Evolutionary conservation across 106 monocot genomes (phyloP).

Genomic region (Acanthochlamys bracteata): DNA sequence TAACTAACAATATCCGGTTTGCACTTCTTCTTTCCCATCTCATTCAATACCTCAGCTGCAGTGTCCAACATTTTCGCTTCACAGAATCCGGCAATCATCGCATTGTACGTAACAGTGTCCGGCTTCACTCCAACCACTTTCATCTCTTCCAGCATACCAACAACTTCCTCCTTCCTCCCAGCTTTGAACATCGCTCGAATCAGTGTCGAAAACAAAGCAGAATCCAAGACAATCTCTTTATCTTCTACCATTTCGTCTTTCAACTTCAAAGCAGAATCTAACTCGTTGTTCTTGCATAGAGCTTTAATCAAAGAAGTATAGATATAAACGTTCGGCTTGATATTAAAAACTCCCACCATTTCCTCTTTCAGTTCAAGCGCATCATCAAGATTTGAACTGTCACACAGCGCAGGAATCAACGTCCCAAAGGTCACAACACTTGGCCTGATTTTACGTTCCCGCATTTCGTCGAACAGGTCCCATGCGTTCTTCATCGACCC

Average conservation of each 20-base stretch:
- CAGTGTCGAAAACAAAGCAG: conserved; percentile 50
- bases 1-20: conserved; percentile 64
- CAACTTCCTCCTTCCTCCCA: conserved; percentile 51
- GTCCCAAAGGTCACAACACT: conserved; percentile 47
- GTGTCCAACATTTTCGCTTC: conserved; percentile 43
- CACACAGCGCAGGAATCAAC: conserved; percentile 40
- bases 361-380: conserved; percentile 44
- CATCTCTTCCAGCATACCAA: conserved; percentile 62
- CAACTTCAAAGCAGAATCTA: conserved; percentile 42
- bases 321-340: conserved; percentile 45
- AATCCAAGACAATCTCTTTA: conserved; percentile 28
- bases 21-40: conserved; percentile 45
- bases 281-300: conserved; percentile 27
- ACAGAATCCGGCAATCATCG: conserved; percentile 80
- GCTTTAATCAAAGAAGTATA: conserved; percentile 61
- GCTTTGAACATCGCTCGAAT: conserved; percentile 44
- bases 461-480: conserved; percentile 75
- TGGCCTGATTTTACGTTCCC: conserved; percentile 26
- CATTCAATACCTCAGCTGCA: conserved; percentile 46
- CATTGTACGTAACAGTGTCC: conserved; percentile 51
- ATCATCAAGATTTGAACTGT: conserved; percentile 20
- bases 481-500: conserved; percentile 20
- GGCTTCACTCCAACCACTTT: conserved; percentile 37
- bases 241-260: conserved; percentile 42
- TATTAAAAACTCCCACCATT: conserved; percentile 24